Evolutionary conservation across 345 rosid species (phyloP), one percentile per base, ranked within the genome.

Genomic region (Sisymbrium altissimum): DNA sequence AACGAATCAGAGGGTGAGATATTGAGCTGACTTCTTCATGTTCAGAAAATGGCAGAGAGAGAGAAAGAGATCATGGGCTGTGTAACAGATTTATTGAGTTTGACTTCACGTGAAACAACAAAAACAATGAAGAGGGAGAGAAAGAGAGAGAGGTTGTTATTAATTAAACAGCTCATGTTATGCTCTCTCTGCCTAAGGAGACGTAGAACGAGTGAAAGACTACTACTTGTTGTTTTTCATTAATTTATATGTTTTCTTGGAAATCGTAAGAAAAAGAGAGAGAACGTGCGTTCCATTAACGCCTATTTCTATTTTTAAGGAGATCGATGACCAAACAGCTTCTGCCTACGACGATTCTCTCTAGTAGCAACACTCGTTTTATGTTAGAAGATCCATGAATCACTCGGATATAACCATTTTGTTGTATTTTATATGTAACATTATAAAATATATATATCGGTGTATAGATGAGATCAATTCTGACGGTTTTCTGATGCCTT

Each of bases 211-310:
- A 68, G 74, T 75, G 73, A 74, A 66, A 61, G 74, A 64, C 36
- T 32, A 12, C 62, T 54, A 11, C 50, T 49, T n/a, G 18, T 33
- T 67, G 5, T 64, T 27, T 67, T 49, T 13, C 7, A 35, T 36
- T 61, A 12, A 38, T 56, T 48, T 71, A 39, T 50, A 49, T 59
- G 49, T 54, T 69, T 36, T 35, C 38, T 78, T 59, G 70, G 79
- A 76, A 76, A 54, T 53, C 27, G 75, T 43, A 75, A 65, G 71
- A 54, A 29, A 65, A 66, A 41, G 52, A 46, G 36, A 35, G 62
- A 56, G 64, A 81, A 82, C 80, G 79, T 80, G 85, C 49, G 68
- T 52, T 57, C 70, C 84, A 78, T 80, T 74, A 77, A 57, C 19
- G 38, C 18, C 11, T n/a, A 19, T 32, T 56, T 53, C 11, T 41